Conservation (phyloP, 1,284 basidiomycete species). For the Athelia psychrophila region DNA sequence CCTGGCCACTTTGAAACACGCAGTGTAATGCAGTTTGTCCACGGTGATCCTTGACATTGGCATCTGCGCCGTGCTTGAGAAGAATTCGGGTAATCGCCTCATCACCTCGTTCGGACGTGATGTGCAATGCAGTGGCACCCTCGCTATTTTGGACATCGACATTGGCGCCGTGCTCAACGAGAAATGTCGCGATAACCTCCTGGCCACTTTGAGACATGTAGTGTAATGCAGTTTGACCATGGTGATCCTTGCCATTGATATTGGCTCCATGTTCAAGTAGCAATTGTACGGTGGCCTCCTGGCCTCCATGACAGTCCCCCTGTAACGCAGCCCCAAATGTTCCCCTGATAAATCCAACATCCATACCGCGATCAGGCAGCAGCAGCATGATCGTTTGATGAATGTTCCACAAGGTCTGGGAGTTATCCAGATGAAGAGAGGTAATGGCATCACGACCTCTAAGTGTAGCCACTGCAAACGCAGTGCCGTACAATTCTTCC, state of each 20-base stretch:
- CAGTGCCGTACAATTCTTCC: neutral
- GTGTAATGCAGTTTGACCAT: neutral
- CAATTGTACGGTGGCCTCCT: neutral
- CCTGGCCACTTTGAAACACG: neutral
- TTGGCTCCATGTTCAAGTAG: neutral
- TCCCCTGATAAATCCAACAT: neutral
- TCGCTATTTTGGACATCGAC: neutral
- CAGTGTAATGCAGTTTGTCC: neutral
- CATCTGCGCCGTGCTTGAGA: neutral
- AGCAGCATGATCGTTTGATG: too few species aligned
- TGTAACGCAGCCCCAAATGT: neutral
- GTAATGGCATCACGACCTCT: too few species aligned
- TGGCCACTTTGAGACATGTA: neutral
- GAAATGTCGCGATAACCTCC: neutral
- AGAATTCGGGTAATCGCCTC: neutral
- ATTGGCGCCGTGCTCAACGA: neutral
- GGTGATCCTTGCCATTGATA: neutral
- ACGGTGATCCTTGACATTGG: neutral
- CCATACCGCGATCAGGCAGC: neutral
- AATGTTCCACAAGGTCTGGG: too few species aligned
- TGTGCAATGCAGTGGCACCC: neutral
- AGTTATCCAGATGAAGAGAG: too few species aligned
- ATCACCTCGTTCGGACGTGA: neutral
- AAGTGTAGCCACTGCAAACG: neutral
- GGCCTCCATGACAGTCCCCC: neutral